Percentiles rank a stretch among this genome's conserved stretches.
phyloP scores from a whole-genome alignment of 768 basidiomycete genomes.

The Mycena galopus region DNA sequence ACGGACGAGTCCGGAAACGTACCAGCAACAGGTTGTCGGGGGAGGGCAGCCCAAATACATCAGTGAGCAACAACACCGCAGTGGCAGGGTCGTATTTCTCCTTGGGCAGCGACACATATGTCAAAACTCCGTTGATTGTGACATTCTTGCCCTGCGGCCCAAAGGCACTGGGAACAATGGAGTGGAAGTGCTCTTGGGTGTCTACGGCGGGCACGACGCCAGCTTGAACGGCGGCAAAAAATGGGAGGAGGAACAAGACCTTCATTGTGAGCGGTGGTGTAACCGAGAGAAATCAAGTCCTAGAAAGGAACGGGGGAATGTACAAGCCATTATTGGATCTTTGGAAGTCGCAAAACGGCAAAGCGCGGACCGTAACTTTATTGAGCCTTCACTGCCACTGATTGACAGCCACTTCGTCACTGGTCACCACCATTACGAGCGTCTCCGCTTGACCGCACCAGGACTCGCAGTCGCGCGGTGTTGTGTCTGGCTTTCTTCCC shows the following conservation, averaged over 20 bases:
- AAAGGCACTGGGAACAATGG: not conserved
- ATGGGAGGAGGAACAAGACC: not conserved
- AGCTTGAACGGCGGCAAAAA: constrained; percentile 17
- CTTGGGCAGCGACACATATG: constrained; percentile 32
- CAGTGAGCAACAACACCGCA: constrained; percentile 33
- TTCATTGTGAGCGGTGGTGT: not conserved
- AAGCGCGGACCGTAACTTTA: no score
- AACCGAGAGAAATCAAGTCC: not conserved
- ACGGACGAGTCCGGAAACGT: not conserved
- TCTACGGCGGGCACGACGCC: constrained; percentile 13
- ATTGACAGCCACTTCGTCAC: not conserved
- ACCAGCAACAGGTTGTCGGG: constrained; percentile 32
- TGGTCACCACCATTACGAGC: no score
- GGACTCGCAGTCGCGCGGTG: no score
- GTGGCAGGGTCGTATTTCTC: constrained; percentile 21
- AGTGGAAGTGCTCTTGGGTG: constrained; percentile 8
- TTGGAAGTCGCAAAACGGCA: not conserved
- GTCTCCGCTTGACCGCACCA: no score
- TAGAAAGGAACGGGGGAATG: no score
- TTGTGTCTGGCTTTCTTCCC: no score
- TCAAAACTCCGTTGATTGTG: constrained; percentile 36
- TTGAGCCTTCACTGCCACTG: not conserved
- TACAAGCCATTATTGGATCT: not conserved
- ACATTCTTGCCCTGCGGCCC: constrained; percentile 29
- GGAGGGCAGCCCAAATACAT: constrained; percentile 36